Evolutionary conservation across 148 eudicot genomes (phyloP).

Genomic region (Chenopodium formosanum): DNA sequence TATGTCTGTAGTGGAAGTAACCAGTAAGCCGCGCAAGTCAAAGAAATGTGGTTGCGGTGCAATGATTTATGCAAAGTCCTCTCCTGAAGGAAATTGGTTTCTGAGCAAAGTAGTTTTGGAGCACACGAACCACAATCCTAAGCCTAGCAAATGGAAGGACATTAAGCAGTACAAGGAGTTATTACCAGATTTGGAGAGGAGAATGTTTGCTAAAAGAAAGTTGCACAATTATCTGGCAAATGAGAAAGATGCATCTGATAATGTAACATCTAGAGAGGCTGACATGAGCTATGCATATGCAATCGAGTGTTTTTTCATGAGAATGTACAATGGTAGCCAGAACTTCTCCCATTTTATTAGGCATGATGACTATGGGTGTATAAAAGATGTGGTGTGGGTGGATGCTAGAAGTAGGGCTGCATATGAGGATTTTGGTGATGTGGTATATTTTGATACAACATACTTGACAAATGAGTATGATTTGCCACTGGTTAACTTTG

Average conservation of each 20-base stretch:
- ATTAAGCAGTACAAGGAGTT: neutral
- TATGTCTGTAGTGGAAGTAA: neutral
- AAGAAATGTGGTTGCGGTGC: conserved; percentile 11
- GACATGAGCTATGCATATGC: neutral
- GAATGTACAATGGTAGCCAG: neutral
- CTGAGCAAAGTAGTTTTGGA: conserved; percentile 8
- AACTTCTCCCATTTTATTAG: conserved; percentile 3
- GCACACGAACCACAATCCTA: conserved; percentile 2
- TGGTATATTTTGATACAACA: conserved; percentile 5
- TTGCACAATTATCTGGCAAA: neutral
- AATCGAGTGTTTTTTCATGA: neutral
- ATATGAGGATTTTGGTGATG: conserved; percentile 6
- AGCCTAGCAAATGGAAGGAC: conserved; percentile 1
- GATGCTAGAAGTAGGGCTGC: conserved; percentile 10
- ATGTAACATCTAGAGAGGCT: neutral
- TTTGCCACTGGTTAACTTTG: neutral
- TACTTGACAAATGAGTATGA: neutral
- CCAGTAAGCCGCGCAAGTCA: conserved; percentile 1
- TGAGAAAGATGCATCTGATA: neutral
- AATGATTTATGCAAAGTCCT: conserved; percentile 5
- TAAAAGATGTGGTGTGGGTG: conserved; percentile 8
- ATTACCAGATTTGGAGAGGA: neutral
- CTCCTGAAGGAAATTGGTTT: conserved; percentile 1
- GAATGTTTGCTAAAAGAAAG: neutral
- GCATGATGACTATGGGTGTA: neutral